These are phyloP conservation scores for Epichloe glyceriae DNA, from an alignment of 2,329 filamentous ascomycete genomes.

Conservation along the genomic window DNA sequence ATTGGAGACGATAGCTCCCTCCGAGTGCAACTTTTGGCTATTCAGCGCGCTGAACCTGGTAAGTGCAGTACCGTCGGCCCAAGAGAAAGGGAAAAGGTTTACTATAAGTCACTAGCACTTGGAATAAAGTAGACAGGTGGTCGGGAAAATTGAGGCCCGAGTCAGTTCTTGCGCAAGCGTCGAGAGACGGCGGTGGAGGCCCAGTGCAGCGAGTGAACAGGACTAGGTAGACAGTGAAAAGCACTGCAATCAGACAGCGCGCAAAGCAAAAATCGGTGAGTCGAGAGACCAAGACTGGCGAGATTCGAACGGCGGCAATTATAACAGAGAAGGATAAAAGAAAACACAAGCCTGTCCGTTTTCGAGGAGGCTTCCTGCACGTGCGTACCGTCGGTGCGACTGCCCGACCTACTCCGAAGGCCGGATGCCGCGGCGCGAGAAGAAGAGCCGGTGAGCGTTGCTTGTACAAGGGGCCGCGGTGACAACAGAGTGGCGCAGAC, in stretches of 20 bases:
- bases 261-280: not conserved
- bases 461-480: not conserved
- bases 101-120: not conserved
- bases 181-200: not conserved
- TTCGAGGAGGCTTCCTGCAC: not conserved
- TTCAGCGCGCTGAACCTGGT: not conserved
- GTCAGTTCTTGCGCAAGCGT: not conserved
- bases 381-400: conserved; percentile 4
- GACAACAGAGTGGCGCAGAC: not conserved
- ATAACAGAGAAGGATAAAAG: not conserved
- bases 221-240: not conserved
- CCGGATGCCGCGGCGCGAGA: conserved; percentile 1
- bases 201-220: not conserved
- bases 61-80: not conserved
- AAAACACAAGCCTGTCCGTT: not conserved
- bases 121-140: not conserved
- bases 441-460: not conserved
- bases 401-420: not conserved
- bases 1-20: not conserved
- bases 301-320: not conserved
- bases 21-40: not conserved
- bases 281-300: not conserved
- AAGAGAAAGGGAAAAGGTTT: not conserved
- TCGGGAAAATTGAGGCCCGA: not conserved
- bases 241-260: not conserved